Base-by-base conservation (phyloP, 202 grass and related monocot species). In the Alloteropsis angusta region DNA sequence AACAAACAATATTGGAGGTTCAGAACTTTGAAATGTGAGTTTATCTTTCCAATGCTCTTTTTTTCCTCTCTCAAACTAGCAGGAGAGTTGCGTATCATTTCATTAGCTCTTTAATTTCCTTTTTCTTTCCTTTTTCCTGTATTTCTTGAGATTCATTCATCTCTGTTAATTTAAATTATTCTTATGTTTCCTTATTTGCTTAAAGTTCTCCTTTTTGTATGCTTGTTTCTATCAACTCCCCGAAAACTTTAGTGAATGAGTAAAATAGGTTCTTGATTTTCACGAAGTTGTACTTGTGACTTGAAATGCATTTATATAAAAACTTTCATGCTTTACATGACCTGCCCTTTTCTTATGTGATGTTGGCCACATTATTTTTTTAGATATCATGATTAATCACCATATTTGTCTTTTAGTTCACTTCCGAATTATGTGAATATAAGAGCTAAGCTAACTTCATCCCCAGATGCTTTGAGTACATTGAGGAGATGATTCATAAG, bases 401-500 rank as follows among this genome's bases (percentile, higher is more conserved):
- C 2, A 10, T 17, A 65, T 23, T 49, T 61, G 10, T 58, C 1
- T 12, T 41, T 73, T 17, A 36, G 14, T 73, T 75, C 36, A 0
- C 35, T 68, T 10, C 39, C 22, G 50, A 30, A 52, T 75, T 60
- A 41, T 81, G 43, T 54, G 34, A 30, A n/a, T 41, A 52, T 61
- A 53, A 25, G 60, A 80, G 23, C 68, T 72, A 70, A 85, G 63
- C 3, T 74, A 52, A 62, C 8, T 74, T 37, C 58, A 81, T 78
- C 44, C 6, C n/a, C 87, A 97, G 94, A 87, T 98, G 91, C 80
- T 92, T 94, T 34, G 91, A 98, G 81, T 98, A 94, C 83, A 94
- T 98, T 22, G 95, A 98, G 81, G 95, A 94, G 81, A 92, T 98
- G 87, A 87, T 98, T 75, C 95, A 98, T 61, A 98, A 98, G 72